A percentile compares a stretch with the other conserved stretches of the same genome.
These are phyloP conservation scores for Hypoxylon sp. DNA, from an alignment of 2,329 filamentous ascomycete species.

Conservation along the genomic window DNA sequence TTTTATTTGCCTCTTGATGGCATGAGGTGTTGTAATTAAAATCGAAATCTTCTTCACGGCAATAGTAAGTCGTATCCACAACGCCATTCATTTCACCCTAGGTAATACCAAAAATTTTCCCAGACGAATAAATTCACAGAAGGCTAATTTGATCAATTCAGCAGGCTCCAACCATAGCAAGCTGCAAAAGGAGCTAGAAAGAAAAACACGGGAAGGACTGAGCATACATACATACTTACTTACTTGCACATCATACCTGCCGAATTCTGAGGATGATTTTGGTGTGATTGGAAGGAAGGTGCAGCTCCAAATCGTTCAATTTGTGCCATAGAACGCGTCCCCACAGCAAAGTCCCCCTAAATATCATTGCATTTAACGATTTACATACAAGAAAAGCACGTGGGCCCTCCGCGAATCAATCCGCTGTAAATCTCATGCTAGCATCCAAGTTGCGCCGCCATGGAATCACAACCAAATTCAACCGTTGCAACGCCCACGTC, in stretches of 20 bases:
- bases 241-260: too few species aligned
- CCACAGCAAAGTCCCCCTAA: constrained; percentile 16
- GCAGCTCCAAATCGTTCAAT: constrained; percentile 5
- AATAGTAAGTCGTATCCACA: constrained; percentile 3
- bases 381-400: constrained; percentile 4
- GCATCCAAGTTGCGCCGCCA: constrained; percentile 9
- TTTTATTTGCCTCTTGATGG: background rate
- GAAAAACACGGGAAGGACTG: too few species aligned
- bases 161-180: constrained; percentile 3
- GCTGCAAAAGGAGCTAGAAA: too few species aligned
- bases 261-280: constrained; percentile 4
- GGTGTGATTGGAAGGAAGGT: constrained; percentile 5
- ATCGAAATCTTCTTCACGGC: background rate
- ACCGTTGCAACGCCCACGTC: constrained; percentile 10
- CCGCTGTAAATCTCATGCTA: constrained; percentile 14
- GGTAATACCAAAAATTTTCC: too few species aligned
- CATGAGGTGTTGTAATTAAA: background rate
- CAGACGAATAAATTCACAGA: too few species aligned
- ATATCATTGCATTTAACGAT: constrained; percentile 10
- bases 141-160: too few species aligned
- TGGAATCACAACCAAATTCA: constrained; percentile 25
- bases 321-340: constrained; percentile 13
- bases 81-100: too few species aligned
- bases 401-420: constrained; percentile 14
- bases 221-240: too few species aligned